Percentiles rank a stretch among this genome's conserved stretches.
These are phyloP conservation scores for Phyllosticta citriasiana DNA, from an alignment of 2,329 filamentous ascomycete genomes.

Conservation along the genomic window DNA sequence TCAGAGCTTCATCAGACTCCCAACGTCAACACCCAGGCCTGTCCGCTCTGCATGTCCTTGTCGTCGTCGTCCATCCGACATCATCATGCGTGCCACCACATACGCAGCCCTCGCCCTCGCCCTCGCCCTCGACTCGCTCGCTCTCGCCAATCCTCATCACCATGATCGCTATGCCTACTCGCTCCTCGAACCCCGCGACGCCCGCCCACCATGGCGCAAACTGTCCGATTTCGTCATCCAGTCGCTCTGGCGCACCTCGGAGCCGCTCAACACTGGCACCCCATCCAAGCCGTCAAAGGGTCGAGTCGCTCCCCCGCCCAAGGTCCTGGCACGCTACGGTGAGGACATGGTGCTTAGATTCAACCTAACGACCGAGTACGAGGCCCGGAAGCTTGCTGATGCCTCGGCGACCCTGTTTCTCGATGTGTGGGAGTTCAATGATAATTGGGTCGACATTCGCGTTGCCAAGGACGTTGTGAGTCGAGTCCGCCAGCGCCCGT, in stretches of 20 bases:
- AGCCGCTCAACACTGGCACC: not conserved
- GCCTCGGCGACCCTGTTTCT: constrained; percentile 68
- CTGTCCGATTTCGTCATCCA: constrained; percentile 27
- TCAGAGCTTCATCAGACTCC: not conserved
- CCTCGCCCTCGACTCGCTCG: constrained; percentile 18
- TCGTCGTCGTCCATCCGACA: not conserved
- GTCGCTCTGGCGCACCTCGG: not conserved
- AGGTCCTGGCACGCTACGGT: constrained; percentile 48
- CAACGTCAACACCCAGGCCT: not conserved
- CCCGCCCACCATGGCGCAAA: constrained; percentile 23
- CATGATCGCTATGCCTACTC: constrained; percentile 11
- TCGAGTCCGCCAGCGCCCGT: constrained; percentile 10
- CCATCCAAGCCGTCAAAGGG: not conserved
- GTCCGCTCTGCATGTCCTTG: not conserved
- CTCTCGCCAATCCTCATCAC: constrained; percentile 24
- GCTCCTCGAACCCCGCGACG: constrained; percentile 12
- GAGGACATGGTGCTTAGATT: constrained; percentile 85
- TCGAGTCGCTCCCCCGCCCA: constrained; percentile 13
- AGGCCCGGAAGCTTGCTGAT: constrained; percentile 61
- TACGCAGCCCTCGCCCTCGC: constrained; percentile 21
- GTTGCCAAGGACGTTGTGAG: constrained; percentile 64
- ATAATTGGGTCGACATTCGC: constrained; percentile 75
- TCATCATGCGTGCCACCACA: constrained; percentile 11
- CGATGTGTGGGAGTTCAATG: constrained; percentile 81
- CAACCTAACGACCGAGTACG: constrained; percentile 58